phyloP scores from a whole-genome alignment of 768 basidiomycete genomes.

The Fibroporia radiculosa region DNA sequence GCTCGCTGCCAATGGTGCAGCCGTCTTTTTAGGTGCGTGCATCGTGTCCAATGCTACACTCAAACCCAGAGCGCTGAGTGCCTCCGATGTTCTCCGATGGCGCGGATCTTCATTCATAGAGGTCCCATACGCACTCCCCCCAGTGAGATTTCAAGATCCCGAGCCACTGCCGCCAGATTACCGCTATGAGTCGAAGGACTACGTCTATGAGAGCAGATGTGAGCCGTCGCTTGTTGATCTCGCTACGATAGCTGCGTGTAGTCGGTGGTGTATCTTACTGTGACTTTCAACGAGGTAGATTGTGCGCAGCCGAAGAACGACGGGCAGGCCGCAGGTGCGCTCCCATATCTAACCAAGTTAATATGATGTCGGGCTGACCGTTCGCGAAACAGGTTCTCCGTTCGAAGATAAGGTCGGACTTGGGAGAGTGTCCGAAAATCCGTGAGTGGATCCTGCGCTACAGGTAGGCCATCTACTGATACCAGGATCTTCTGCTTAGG shows the following conservation, averaged over 20 bases:
- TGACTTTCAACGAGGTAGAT: conserved; percentile 30
- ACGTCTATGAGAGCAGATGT: conserved; percentile 52
- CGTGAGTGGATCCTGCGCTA: conserved; percentile 29
- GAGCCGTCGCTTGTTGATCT: conserved; percentile 19
- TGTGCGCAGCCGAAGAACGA: conserved; percentile 56
- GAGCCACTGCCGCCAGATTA: conserved; percentile 43
- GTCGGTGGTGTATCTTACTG: too few species aligned
- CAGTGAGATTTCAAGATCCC: conserved; percentile 58
- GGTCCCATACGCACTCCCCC: conserved; percentile 65
- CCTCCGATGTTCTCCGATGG: too few species aligned
- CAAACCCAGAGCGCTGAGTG: too few species aligned
- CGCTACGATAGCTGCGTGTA: too few species aligned
- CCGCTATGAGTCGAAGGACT: conserved; percentile 53
- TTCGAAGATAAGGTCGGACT: conserved; percentile 57
- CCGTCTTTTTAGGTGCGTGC: conserved; percentile 53
- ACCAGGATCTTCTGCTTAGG: conserved; percentile 26
- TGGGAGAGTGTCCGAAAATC: conserved; percentile 64
- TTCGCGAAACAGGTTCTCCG: conserved; percentile 30
- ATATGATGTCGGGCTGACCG: background rate
- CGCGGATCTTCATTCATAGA: too few species aligned
- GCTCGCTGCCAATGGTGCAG: conserved; percentile 51
- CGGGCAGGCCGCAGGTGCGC: conserved; percentile 49
- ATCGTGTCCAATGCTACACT: too few species aligned
- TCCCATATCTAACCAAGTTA: background rate
- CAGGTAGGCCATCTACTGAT: background rate